phyloP scores from a whole-genome alignment of 805 yeast genomes.

The Yarrowia deformans region DNA sequence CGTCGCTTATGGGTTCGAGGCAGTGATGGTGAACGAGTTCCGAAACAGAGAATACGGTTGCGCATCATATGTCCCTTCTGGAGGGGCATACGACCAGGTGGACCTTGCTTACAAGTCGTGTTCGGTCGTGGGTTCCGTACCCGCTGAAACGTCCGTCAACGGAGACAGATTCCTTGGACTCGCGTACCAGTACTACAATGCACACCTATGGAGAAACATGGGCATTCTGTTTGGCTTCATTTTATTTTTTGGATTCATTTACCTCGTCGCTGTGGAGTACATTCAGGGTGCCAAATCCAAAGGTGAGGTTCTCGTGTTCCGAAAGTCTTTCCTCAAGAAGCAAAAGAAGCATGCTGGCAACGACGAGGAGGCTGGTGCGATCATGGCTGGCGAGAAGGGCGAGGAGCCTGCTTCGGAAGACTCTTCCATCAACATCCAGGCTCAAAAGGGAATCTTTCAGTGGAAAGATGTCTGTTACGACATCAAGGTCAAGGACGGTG shows the following conservation, averaged over 20 bases:
- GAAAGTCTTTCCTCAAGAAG: slow-evolving; percentile 54
- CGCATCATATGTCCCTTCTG: not conserved
- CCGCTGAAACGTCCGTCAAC: not conserved
- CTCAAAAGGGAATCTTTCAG: slow-evolving; percentile 57
- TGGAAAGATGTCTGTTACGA: slow-evolving; percentile 81
- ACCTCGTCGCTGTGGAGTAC: slow-evolving; percentile 13
- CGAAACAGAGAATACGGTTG: slow-evolving; percentile 46
- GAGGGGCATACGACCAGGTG: slow-evolving; percentile 4
- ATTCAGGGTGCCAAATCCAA: slow-evolving; percentile 21
- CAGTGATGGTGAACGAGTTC: slow-evolving; percentile 58
- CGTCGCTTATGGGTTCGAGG: slow-evolving; percentile 56
- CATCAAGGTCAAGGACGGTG: slow-evolving; percentile 66
- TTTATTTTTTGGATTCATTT: not conserved
- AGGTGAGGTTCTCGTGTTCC: slow-evolving; percentile 12
- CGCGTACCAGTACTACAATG: slow-evolving; percentile 23
- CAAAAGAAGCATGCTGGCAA: slow-evolving; percentile 41
- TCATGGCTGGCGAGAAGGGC: not conserved
- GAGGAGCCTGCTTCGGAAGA: not conserved
- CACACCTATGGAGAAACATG: slow-evolving; percentile 17
- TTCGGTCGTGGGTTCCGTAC: slow-evolving; percentile 6
- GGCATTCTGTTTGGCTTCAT: slow-evolving; percentile 12
- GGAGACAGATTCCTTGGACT: slow-evolving; percentile 9
- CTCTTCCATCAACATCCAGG: slow-evolving; percentile 10
- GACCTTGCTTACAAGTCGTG: slow-evolving; percentile 7
- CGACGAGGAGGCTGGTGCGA: slow-evolving; percentile 4